Evolutionary conservation across 2,329 filamentous ascomycete genomes (phyloP).

Genomic region (Penicillium sp.): DNA sequence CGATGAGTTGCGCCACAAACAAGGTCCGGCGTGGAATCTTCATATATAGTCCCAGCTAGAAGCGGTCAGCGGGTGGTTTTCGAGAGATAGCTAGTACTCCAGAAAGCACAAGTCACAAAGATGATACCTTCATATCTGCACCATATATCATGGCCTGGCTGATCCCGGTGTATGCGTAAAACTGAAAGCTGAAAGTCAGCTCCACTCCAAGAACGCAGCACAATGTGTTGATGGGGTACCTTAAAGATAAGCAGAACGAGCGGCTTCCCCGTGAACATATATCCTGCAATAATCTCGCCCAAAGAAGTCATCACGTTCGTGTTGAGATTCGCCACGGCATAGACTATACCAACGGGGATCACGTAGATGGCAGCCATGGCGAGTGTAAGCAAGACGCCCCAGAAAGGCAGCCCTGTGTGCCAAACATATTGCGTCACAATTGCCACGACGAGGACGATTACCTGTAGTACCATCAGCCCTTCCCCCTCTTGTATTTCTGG

Average conservation of each 20-base stretch:
- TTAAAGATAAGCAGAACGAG: conserved; percentile 50
- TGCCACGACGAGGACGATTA: conserved; percentile 31
- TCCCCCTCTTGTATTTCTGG: no score
- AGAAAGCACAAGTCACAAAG: no score
- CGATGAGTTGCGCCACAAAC: conserved; percentile 50
- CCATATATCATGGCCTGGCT: conserved; percentile 49
- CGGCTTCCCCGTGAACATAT: conserved; percentile 45
- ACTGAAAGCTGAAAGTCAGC: no score
- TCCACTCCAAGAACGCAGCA: no score
- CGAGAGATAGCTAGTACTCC: no score
- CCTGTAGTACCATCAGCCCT: no score
- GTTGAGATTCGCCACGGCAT: conserved; percentile 46
- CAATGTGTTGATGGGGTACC: conserved; percentile 44
- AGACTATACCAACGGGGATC: conserved; percentile 46
- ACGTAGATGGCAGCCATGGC: conserved; percentile 45
- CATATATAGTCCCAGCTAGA: no score
- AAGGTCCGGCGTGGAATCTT: conserved; percentile 51
- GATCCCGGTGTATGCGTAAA: no score
- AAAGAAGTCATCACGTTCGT: conserved; percentile 47
- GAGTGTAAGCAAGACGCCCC: conserved; percentile 44
- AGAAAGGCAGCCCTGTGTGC: conserved; percentile 44
- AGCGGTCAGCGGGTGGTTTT: no score
- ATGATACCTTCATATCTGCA: conserved; percentile 52
- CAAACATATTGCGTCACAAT: conserved; percentile 43
- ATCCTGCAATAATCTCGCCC: conserved; percentile 47